A percentile compares a stretch with the other conserved stretches of the same genome.
Conservation (phyloP, 495 filamentous ascomycete species). For the Corynascus novoguineensis region DNA sequence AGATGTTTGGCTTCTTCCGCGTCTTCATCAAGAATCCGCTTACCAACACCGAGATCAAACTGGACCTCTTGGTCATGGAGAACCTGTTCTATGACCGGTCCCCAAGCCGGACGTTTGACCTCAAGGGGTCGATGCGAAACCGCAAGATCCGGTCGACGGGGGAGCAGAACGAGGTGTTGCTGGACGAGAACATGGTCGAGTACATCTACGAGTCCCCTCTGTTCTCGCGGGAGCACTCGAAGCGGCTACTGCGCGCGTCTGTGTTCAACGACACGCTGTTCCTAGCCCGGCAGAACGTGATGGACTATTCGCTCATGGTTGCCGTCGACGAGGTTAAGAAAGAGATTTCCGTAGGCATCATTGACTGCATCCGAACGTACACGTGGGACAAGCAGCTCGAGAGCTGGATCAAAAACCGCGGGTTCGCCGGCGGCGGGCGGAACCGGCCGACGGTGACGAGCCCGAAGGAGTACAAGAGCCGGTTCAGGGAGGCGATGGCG, state of each 20-base stretch:
- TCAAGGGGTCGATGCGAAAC: constrained; percentile 98
- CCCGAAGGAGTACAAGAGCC: constrained; percentile 93
- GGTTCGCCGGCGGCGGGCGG: constrained; percentile 75
- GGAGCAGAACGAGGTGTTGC: constrained; percentile 89
- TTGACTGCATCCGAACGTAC: constrained; percentile 97
- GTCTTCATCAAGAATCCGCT: constrained; percentile 91
- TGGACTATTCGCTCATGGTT: constrained; percentile 99
- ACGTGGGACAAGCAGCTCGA: constrained; percentile 99
- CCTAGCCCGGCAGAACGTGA: constrained; percentile 85
- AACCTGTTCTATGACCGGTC: constrained; percentile 96
- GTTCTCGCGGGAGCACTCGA: constrained; percentile 88
- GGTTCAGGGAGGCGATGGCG: constrained; percentile 95
- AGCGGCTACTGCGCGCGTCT: constrained; percentile 77
- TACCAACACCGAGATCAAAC: constrained; percentile 90
- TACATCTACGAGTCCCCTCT: constrained; percentile 97
- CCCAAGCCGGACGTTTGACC: constrained; percentile 89
- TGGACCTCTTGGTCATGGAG: constrained; percentile 93
- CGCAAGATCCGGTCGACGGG: constrained; percentile 92
- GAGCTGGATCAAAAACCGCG: constrained; percentile 96
- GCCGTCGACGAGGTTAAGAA: constrained; percentile 85
- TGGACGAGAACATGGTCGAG: constrained; percentile 99
- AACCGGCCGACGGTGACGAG: constrained; percentile 94
- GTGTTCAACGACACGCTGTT: constrained; percentile 98
- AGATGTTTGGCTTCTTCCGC: constrained; percentile 99
- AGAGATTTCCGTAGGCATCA: constrained; percentile 94